phyloP scores from a whole-genome alignment of 2,329 filamentous ascomycete genomes.

The Alternaria incomplexa region DNA sequence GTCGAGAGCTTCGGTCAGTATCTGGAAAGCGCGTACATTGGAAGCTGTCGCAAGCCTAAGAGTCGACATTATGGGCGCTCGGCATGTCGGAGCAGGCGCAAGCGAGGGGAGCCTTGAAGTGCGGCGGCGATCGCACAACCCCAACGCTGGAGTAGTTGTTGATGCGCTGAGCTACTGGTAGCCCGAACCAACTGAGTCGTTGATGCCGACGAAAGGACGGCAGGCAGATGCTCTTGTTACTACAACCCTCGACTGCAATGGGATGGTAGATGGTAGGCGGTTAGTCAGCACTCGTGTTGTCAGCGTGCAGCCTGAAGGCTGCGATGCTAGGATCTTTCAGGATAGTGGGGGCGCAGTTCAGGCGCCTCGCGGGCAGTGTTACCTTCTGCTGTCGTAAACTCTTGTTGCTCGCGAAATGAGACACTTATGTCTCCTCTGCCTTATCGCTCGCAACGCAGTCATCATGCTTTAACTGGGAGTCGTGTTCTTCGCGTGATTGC shows the following conservation, averaged over 20 bases:
- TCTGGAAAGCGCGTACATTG: slow-evolving; percentile 40
- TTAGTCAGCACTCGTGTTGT: not conserved
- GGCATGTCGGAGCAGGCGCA: slow-evolving; percentile 17
- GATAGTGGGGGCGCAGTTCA: slow-evolving; percentile 14
- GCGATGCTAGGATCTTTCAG: slow-evolving; percentile 11
- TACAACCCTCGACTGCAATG: slow-evolving; percentile 1
- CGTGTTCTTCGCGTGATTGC: not conserved
- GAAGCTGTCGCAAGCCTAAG: slow-evolving; percentile 40
- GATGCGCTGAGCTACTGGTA: not conserved
- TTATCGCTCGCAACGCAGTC: not conserved
- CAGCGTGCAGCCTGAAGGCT: not conserved
- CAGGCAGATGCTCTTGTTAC: slow-evolving; percentile 1
- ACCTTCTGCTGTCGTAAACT: not conserved
- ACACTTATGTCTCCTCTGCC: not conserved
- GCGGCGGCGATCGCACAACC: not conserved
- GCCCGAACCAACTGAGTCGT: not conserved
- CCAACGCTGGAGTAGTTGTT: not conserved
- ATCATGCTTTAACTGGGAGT: not conserved
- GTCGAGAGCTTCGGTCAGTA: slow-evolving; percentile 26
- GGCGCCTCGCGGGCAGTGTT: slow-evolving; percentile 3
- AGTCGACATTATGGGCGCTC: slow-evolving; percentile 18
- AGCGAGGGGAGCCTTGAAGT: not conserved
- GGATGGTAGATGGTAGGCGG: not conserved
- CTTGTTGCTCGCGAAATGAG: not conserved
- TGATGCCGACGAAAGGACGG: not conserved